A percentile compares a stretch with the other conserved stretches of the same genome.
Evolutionary conservation across 441 rosid species (phyloP).

Genomic region (Flueggea neowawraea): DNA sequence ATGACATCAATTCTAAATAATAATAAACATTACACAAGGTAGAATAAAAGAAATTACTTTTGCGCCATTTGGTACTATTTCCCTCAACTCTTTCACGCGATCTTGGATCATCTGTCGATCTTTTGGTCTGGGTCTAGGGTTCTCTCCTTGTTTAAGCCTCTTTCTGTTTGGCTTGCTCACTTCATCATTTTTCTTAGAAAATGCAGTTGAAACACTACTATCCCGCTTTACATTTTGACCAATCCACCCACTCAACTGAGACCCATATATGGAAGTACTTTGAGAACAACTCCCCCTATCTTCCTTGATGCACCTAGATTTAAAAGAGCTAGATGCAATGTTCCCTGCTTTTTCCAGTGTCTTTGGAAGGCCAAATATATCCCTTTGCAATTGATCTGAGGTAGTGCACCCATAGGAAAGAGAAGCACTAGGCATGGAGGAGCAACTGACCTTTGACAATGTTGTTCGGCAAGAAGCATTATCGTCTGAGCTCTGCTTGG

Average conservation of each 20-base stretch:
- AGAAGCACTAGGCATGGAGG: constrained; percentile 46
- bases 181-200: constrained; percentile 69
- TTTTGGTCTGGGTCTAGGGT: constrained; percentile 93
- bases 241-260: constrained; percentile 87
- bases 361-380: constrained; percentile 34
- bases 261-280: constrained; percentile 49
- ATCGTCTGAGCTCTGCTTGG: constrained; percentile 75
- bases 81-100: constrained; percentile 95
- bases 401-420: constrained; percentile 19
- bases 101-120: constrained; percentile 99
- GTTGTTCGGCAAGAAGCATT: constrained; percentile 65
- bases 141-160: constrained; percentile 92
- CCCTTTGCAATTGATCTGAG: constrained; percentile 38
- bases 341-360: constrained; percentile 25
- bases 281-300: constrained; percentile 43
- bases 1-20: background rate
- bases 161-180: constrained; percentile 66
- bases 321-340: constrained; percentile 38
- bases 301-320: constrained; percentile 40
- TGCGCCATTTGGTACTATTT: constrained; percentile 90
- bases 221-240: constrained; percentile 54
- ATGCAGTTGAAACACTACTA: constrained; percentile 46
- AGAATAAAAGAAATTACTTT: constrained; percentile 52
- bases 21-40: background rate
- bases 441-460: constrained; percentile 56